Evolutionary conservation across 164 flowering plant species (phyloP).

Genomic region (Litsea cubeba): DNA sequence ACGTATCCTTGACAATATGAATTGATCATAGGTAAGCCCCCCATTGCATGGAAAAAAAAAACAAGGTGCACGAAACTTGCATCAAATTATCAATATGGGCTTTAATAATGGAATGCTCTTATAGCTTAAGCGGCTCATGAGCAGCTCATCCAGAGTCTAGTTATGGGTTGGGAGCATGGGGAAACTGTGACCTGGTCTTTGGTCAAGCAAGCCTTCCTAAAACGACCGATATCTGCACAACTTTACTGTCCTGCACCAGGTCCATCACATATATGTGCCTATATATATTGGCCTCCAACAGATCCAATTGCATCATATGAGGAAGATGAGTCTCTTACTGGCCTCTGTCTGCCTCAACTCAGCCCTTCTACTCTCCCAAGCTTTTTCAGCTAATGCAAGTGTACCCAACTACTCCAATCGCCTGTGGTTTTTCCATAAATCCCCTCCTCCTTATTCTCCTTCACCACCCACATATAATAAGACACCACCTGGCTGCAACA

Average conservation of each 20-base stretch:
- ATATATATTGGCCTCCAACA: background rate
- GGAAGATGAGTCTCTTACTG: slow-evolving; percentile 1
- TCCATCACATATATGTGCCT: background rate
- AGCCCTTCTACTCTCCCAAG: slow-evolving; percentile 2
- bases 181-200: too few relatives aligned
- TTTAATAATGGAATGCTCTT: too few relatives aligned
- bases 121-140: too few relatives aligned
- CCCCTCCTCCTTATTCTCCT: background rate
- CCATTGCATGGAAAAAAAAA: too few relatives aligned
- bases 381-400: background rate
- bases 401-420: slow-evolving; percentile 2
- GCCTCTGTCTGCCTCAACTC: background rate
- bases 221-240: too few relatives aligned
- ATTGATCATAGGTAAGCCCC: too few relatives aligned
- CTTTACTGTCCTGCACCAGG: background rate
- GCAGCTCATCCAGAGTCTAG: too few relatives aligned
- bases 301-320: background rate
- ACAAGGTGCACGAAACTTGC: too few relatives aligned
- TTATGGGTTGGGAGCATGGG: too few relatives aligned
- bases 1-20: too few relatives aligned
- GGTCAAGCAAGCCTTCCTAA: too few relatives aligned
- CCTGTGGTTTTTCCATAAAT: background rate
- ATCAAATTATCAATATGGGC: too few relatives aligned
- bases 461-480: background rate
- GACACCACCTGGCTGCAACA: background rate